Evolutionary conservation across 768 basidiomycete genomes (phyloP), one percentile per base, ranked within the genome.

Genomic region (Mrakia frigida): DNA sequence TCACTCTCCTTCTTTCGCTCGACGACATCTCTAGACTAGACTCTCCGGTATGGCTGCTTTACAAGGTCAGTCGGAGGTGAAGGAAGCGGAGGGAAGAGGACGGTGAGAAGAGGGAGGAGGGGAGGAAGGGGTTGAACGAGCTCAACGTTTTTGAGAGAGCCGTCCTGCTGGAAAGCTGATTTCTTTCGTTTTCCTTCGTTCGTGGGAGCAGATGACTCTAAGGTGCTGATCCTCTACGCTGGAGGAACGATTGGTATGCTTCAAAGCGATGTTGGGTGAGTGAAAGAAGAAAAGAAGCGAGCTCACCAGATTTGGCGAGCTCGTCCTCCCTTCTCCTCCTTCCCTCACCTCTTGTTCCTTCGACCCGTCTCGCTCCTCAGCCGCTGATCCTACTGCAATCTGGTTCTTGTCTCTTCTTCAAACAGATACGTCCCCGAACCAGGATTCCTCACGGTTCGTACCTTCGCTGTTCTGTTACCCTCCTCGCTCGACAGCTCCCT

Each of bases 191-290:
- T 39, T 14, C 37, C 21, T 6, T 68, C 13, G 65, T 14, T 37
- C 63, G 33, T 7, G 39, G 10, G 6, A 18, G 37, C 65, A 77
- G 76, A 71, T 25, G 76, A 77, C 33, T 59, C 76, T 0, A 77
- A 53, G 21, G 71, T 77, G 37, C 76, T 77, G 65, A 77, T 77
- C 61, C 61, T 77, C 52, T 77, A 94, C 85, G 94, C 93, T 50
- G 93, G 91, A 41, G 93, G 93, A 23, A 95, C 93, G 0, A 93
- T 95, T 79, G 83, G 82, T 0, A 82, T 81, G 82, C 79, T 80
- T 43, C 73, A 75, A 37, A 60, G 71, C 4, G 75, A 75, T 21
- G 28, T 41, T 0, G 73, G 73, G 69, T 74, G 23, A 43, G 59
- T 61, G 6, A 3, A 16, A 25, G n/a, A n/a, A 4, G 21, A 33